A percentile compares a stretch with the other conserved stretches of the same genome.
These are phyloP conservation scores for Nannizzia gypsea DNA, from an alignment of 2,329 filamentous ascomycete genomes.

Conservation along the genomic window DNA sequence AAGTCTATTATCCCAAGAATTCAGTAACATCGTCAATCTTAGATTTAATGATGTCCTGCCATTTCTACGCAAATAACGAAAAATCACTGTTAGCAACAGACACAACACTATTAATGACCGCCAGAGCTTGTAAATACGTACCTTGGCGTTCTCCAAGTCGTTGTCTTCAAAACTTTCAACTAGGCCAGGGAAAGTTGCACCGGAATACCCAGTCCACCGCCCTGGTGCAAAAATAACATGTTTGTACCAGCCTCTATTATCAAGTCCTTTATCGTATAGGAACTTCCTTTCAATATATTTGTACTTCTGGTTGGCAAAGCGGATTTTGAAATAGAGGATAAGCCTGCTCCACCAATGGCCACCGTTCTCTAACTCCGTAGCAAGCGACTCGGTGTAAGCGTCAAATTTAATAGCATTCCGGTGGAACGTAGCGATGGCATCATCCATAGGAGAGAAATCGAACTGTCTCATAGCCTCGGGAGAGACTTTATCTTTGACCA, in stretches of 20 bases:
- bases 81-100: background rate
- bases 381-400: slow-evolving; percentile 36
- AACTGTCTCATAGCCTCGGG: slow-evolving; percentile 17
- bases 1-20: background rate
- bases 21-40: slow-evolving; percentile 18
- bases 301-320: slow-evolving; percentile 64
- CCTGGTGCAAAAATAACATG: slow-evolving; percentile 89
- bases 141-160: slow-evolving; percentile 38
- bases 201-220: slow-evolving; percentile 81
- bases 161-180: slow-evolving; percentile 48
- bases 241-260: slow-evolving; percentile 79
- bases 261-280: slow-evolving; percentile 61
- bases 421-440: slow-evolving; percentile 39
- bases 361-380: slow-evolving; percentile 38
- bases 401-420: slow-evolving; percentile 43
- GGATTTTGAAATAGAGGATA: slow-evolving; percentile 51
- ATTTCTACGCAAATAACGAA: slow-evolving; percentile 25
- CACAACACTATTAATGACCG: background rate
- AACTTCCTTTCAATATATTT: slow-evolving; percentile 75
- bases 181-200: slow-evolving; percentile 55
- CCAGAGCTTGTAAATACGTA: slow-evolving; percentile 28
- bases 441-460: slow-evolving; percentile 38
- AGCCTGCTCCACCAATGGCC: slow-evolving; percentile 50
- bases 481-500: slow-evolving; percentile 18
- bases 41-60: slow-evolving; percentile 28